phyloP scores from a whole-genome alignment of 2,329 filamentous ascomycete genomes.

The Ceratocystis cacaofunesta region DNA sequence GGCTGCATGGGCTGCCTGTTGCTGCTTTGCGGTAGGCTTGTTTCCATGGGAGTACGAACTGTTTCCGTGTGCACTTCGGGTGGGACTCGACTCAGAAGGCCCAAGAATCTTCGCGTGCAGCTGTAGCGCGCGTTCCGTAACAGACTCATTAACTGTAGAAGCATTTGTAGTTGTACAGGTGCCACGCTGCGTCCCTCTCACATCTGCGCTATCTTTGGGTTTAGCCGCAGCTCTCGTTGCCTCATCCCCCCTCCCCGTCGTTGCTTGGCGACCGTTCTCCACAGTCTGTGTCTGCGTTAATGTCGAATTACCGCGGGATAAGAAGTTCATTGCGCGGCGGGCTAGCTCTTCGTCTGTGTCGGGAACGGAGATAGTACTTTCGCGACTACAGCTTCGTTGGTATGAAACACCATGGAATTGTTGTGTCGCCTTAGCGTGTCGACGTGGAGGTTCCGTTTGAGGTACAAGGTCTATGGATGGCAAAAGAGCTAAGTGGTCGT shows the following conservation, averaged over 20 bases:
- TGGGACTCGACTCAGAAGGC: background rate
- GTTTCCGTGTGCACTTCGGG: background rate
- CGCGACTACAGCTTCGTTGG: conserved; percentile 45
- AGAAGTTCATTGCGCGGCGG: conserved; percentile 31
- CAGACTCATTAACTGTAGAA: background rate
- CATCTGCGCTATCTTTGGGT: background rate
- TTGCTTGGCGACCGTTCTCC: background rate
- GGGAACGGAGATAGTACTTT: conserved; percentile 63
- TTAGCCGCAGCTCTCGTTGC: background rate
- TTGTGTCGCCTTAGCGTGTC: conserved; percentile 24
- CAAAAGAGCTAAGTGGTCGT: conserved; percentile 38
- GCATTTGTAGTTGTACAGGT: conserved; percentile 36
- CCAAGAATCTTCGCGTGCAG: conserved; percentile 8
- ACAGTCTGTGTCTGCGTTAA: conserved; percentile 24
- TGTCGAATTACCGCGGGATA: conserved; percentile 6
- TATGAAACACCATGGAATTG: conserved; percentile 24
- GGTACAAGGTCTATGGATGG: conserved; percentile 49
- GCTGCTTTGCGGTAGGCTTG: too few relatives aligned
- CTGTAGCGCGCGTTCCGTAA: conserved; percentile 4
- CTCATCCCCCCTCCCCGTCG: background rate
- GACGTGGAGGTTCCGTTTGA: conserved; percentile 41
- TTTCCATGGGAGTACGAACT: too few relatives aligned
- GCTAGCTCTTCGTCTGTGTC: conserved; percentile 42
- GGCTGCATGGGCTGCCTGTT: too few relatives aligned
- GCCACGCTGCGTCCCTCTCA: conserved; percentile 38